Evolutionary conservation across 768 basidiomycete species (phyloP).

Genomic region (Rickenella mellea): DNA sequence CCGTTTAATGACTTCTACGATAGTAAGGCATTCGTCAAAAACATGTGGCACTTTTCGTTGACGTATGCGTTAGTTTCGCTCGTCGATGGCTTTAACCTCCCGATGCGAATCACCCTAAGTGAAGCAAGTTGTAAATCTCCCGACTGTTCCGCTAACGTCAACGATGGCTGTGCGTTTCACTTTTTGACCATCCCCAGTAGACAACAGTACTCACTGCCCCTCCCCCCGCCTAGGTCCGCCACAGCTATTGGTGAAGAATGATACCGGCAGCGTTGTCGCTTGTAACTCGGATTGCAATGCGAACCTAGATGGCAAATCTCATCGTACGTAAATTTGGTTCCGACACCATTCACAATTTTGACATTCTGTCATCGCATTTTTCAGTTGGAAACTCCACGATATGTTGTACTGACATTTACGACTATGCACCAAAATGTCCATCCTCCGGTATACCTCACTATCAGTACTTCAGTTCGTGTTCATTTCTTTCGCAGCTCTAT

Average conservation of each 20-base stretch:
- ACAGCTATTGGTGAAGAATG: slow-evolving; percentile 18
- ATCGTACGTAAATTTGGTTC: slow-evolving; percentile 9
- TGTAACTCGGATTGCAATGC: slow-evolving; percentile 23
- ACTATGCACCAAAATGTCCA: slow-evolving; percentile 21
- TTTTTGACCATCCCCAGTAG: background rate
- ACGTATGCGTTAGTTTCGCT: slow-evolving; percentile 9
- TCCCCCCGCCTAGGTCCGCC: slow-evolving; percentile 12
- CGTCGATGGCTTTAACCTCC: slow-evolving; percentile 30
- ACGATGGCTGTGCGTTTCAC: slow-evolving; percentile 17
- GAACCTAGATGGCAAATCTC: slow-evolving; percentile 18
- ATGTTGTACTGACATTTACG: slow-evolving; percentile 22
- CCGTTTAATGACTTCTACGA: background rate
- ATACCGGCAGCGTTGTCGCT: slow-evolving; percentile 20
- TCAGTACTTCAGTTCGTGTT: slow-evolving; percentile 15
- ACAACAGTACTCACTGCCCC: background rate
- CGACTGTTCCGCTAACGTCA: slow-evolving; percentile 26
- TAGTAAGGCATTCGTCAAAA: background rate
- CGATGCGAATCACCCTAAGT: slow-evolving; percentile 46
- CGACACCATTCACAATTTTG: background rate
- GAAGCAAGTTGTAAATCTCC: slow-evolving; percentile 46
- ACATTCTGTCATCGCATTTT: background rate
- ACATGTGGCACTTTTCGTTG: background rate
- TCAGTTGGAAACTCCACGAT: slow-evolving; percentile 17
- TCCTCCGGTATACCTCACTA: slow-evolving; percentile 19
- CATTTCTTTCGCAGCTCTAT: background rate